Base-by-base conservation (phyloP, 2,329 filamentous ascomycete genomes). In the Neofusicoccum sp. region DNA sequence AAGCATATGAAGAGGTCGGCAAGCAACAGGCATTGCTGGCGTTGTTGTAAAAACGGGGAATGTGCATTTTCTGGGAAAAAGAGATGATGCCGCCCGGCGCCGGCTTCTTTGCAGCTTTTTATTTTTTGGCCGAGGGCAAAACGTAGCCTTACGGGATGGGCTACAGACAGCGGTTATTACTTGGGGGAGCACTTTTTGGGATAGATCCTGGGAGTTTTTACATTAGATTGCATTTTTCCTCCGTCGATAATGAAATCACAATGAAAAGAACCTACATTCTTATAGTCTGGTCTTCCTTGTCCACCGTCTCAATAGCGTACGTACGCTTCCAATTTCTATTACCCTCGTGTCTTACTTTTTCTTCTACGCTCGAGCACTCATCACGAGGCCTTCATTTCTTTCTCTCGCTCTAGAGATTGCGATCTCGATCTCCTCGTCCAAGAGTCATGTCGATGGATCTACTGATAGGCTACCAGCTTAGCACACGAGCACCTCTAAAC, bases 1-100 rank as follows among this genome's bases (percentile, higher is more conserved):
- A 56, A 56, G 51, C 51, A 56, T 56, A n/a, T n/a, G 51, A 56
- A 56, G 51, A 56, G 51, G 51, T 56, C 51, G 51, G 51, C 51
- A 43, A 56, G 38, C 36, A 56, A 56, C 34, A 12, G 43, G 51
- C 51, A 41, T 43, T 56, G 51, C 51, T 56, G 51, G 51, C 38
- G 51, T 43, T 56, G 51, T 56, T 38, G 41, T 43, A 8, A 41
- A 56, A 16, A 56, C 28, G 36, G 51, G 51, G 24, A 28, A 40
- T 16, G 33, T 30, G 38, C 51, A 16, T 9, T 33, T 56, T 56
- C 14, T n/a, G 48, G 51, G 28, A 7, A 43, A 43, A 43, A 43
- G 51, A 41, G 28, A 56, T 43, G 38, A 43, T 56, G 51, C 51
- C 51, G 38, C 51, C 51, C 51, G 51, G 51, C 26, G 51, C 51